These are phyloP conservation scores for Conticribra weissflogii DNA, from an alignment of 108 stramenopile species.

Conservation along the genomic window DNA sequence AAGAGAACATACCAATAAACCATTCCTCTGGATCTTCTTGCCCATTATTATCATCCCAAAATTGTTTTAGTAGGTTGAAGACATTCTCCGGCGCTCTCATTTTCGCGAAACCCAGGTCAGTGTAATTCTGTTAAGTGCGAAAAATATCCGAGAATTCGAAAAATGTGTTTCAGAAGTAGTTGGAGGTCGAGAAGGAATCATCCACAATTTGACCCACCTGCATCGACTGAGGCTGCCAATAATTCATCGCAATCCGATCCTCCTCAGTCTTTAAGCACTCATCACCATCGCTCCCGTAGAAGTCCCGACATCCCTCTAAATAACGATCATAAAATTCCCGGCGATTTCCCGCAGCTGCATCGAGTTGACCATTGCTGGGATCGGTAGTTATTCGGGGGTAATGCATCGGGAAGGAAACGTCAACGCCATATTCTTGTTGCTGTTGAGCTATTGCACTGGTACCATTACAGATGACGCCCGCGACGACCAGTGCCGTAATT, in stretches of 20 bases:
- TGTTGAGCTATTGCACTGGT: neutral
- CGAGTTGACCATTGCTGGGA: conserved; percentile 37
- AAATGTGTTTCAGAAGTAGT: neutral
- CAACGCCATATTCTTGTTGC: conserved; percentile 52
- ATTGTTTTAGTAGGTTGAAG: conserved; percentile 47
- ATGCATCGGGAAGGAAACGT: conserved; percentile 69
- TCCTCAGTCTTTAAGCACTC: conserved; percentile 40
- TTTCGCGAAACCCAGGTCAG: conserved; percentile 68
- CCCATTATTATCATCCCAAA: conserved; percentile 63
- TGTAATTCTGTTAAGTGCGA: conserved; percentile 50
- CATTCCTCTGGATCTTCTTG: conserved; percentile 53
- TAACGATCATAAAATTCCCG: conserved; percentile 54
- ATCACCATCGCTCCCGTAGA: conserved; percentile 19
- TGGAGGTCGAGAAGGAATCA: neutral
- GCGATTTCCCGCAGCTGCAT: conserved; percentile 44
- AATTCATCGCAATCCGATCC: conserved; percentile 57
- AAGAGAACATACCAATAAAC: too few species aligned
- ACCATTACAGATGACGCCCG: neutral
- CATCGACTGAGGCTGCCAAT: conserved; percentile 33
- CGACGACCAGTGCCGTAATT: neutral
- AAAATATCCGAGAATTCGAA: neutral
- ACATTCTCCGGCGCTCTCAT: conserved; percentile 59
- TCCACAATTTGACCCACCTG: neutral
- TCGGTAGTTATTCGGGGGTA: conserved; percentile 44
- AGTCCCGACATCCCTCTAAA: conserved; percentile 49